Percentiles rank a stretch among this genome's conserved stretches.
Evolutionary conservation across 78 protist genomes (phyloP).

Genomic region (Andalucia godoyi): DNA sequence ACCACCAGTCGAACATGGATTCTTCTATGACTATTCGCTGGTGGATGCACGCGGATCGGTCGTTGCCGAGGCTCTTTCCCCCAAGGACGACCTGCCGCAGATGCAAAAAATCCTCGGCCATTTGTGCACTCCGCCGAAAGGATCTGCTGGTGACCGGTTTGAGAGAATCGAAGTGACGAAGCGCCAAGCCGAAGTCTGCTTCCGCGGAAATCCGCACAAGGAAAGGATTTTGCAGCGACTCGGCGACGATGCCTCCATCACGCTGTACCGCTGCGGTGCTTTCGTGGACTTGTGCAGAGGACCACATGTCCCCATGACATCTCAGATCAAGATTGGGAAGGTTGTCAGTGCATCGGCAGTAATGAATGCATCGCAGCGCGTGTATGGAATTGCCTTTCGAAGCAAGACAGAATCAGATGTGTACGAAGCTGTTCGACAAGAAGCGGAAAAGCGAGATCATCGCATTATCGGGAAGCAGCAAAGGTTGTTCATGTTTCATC

Average conservation of each 20-base stretch:
- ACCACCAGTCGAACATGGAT: constrained; percentile 82
- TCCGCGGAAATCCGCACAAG: constrained; percentile 81
- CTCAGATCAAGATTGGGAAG: constrained; percentile 59
- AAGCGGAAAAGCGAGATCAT: constrained; percentile 94
- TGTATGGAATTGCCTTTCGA: constrained; percentile 97
- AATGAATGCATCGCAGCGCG: constrained; percentile 88
- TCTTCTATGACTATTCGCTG: too few species aligned
- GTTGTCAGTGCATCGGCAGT: constrained; percentile 56
- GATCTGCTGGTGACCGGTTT: constrained; percentile 47
- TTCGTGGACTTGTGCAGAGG: constrained; percentile 98
- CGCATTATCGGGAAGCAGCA: constrained; percentile 84
- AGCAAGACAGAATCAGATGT: constrained; percentile 59
- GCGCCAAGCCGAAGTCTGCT: constrained; percentile 68
- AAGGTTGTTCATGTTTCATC: constrained; percentile 89
- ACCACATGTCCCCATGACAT: constrained; percentile 95
- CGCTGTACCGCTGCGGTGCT: constrained; percentile 89
- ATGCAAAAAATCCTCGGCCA: neutral
- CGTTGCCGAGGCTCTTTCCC: neutral
- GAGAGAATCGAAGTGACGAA: constrained; percentile 76
- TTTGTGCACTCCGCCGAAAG: neutral
- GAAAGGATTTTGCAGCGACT: constrained; percentile 64
- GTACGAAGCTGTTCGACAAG: constrained; percentile 43
- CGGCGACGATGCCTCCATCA: constrained; percentile 72
- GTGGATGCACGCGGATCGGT: too few species aligned
- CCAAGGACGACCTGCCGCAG: too few species aligned